Evolutionary conservation across 73 alveolate genomes (phyloP).

Genomic region (Urostyla sp.): DNA sequence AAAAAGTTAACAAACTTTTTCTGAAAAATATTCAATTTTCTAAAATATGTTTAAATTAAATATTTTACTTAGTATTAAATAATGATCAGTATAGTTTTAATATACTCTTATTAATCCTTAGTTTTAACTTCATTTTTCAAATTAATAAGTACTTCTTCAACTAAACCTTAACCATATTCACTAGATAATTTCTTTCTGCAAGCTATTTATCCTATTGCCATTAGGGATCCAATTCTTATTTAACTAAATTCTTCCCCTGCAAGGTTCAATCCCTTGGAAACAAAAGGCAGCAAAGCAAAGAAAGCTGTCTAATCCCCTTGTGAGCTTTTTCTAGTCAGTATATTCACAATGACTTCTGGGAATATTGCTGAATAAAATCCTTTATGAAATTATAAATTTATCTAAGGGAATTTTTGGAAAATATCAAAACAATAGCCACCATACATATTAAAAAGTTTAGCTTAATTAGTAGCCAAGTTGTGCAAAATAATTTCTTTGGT

Average conservation of each 20-base stretch:
- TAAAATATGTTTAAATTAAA: too few species aligned
- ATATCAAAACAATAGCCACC: constrained; percentile 31
- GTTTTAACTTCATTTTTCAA: constrained; percentile 1
- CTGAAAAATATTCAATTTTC: too few species aligned
- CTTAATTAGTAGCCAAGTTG: constrained; percentile 27
- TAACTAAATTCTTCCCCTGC: constrained; percentile 17
- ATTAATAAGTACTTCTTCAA: background rate
- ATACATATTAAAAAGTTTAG: constrained; percentile 26
- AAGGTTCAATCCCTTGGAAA: constrained; percentile 30
- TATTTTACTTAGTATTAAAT: too few species aligned
- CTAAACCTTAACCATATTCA: constrained; percentile 33
- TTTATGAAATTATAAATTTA: background rate
- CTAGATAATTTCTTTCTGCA: constrained; percentile 26
- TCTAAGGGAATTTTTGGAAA: background rate
- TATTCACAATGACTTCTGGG: constrained; percentile 12
- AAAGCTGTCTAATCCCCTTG: background rate
- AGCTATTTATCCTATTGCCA: constrained; percentile 21
- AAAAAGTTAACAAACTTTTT: too few species aligned
- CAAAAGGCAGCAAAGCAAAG: constrained; percentile 24
- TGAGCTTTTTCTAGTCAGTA: background rate
- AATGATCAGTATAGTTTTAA: constrained; percentile 3
- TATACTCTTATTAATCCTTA: constrained; percentile 2
- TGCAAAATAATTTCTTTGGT: background rate
- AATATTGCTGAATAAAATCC: background rate
- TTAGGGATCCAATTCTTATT: constrained; percentile 2